Percentiles rank a stretch among this genome's conserved stretches.
These are phyloP conservation scores for Exophiala sp. DNA, from an alignment of 2,329 filamentous ascomycete species.

Conservation along the genomic window DNA sequence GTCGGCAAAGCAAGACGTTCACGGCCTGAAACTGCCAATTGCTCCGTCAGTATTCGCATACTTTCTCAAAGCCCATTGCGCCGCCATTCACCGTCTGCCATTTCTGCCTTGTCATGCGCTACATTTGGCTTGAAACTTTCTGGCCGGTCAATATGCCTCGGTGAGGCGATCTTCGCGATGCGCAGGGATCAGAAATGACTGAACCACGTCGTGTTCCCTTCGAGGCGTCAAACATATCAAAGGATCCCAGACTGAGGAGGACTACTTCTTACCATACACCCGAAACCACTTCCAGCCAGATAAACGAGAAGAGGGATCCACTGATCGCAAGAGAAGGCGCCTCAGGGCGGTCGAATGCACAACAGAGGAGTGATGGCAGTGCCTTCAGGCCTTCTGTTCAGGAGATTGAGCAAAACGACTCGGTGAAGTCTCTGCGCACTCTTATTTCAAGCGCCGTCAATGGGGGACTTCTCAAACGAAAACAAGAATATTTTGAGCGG, in stretches of 20 bases:
- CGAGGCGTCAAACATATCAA: neutral
- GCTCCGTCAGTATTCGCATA: no score
- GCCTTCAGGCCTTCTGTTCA: neutral
- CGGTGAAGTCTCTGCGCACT: conserved; percentile 1
- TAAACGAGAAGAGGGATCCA: neutral
- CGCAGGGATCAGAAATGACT: neutral
- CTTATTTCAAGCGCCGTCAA: neutral
- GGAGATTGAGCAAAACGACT: neutral
- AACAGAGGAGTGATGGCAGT: neutral
- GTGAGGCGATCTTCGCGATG: neutral
- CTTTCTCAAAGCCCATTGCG: no score
- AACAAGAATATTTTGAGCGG: neutral
- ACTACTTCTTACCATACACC: neutral
- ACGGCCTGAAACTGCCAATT: no score
- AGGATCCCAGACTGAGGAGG: conserved; percentile 12
- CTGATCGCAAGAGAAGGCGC: neutral
- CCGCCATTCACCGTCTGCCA: no score
- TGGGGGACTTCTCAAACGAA: neutral
- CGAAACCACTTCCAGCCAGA: neutral
- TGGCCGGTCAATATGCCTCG: no score
- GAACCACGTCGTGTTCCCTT: neutral
- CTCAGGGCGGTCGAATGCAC: neutral
- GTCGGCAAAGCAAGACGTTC: no score
- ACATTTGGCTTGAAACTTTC: no score
- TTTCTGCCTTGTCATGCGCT: neutral